Base-by-base conservation (phyloP, 352 stramenopile species). In the Globisporangium nagaii region DNA sequence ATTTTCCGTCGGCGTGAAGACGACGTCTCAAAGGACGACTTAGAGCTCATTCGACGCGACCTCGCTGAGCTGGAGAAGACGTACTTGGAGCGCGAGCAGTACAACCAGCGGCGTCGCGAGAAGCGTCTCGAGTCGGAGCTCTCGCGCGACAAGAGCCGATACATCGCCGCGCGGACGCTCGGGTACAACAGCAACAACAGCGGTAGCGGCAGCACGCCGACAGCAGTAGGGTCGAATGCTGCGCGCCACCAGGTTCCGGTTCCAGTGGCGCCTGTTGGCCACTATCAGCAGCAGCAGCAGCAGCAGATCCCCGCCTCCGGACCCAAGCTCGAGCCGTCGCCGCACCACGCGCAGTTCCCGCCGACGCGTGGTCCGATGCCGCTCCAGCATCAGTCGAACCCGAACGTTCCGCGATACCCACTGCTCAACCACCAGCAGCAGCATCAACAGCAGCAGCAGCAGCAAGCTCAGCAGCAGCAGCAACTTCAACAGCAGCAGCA, bases 71-170 rank as follows among this genome's bases (percentile, higher is more conserved):
- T 98, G 2, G 96, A 99, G 70, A 91, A 96, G 30, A 95, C 89
- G 27, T 99, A 99, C 63, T 70, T 99, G 28, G 92, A 99, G 60
- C 67, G 96, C 11, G 93, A 97, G 53, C 90, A 98, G 61, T 97
- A 93, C 35, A 98, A 98, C 72, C 86, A 94, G 75, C 69, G 88
- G 70, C 65, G 96, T 65, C 75, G 76, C n/a, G 76, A 93, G 63
- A 90, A 93, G 68, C 71, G 84, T 8, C 73, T 91, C 45, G 81
- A 95, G 59, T 89, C 73, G 28, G 82, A 95, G 55, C 66, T 93
- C 8, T 89, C 75, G 5, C 67, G 76, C 30, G 82, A 90, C 48
- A 87, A 90, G 49, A 83, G 73, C 32, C 71, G 75, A 17, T 87
- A 80, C 61, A 68, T 79, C 9, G 52, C 70, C 0, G 56, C 70